These are phyloP conservation scores for Rhodotorula sp. DNA, from an alignment of 1,284 basidiomycete species.

Conservation along the genomic window DNA sequence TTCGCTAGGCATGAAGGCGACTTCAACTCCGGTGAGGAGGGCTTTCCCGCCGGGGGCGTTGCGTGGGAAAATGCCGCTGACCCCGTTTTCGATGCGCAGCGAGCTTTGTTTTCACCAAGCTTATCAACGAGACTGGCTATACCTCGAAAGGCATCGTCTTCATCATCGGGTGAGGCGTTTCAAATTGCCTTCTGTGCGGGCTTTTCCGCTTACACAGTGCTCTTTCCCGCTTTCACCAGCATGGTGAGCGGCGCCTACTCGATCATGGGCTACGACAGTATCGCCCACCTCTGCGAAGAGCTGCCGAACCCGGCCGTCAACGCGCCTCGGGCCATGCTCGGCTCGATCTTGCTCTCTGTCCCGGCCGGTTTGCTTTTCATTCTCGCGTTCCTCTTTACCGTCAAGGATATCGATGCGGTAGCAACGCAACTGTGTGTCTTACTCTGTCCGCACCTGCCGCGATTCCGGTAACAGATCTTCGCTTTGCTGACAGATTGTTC, in stretches of 20 bases:
- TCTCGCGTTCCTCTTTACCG: conserved; percentile 8
- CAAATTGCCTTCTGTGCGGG: neutral
- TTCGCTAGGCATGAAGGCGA: neutral
- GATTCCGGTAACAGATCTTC: neutral
- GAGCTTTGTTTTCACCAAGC: neutral
- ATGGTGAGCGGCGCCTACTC: neutral
- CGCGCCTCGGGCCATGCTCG: conserved; percentile 11
- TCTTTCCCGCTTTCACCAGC: neutral
- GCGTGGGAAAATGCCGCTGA: too few relatives aligned
- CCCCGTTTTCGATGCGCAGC: neutral
- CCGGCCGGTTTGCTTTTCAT: conserved; percentile 11
- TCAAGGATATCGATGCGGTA: conserved; percentile 1
- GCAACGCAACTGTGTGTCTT: neutral
- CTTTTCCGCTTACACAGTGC: neutral
- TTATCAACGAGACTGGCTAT: conserved; percentile 9
- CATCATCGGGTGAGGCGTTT: neutral
- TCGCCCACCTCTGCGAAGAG: conserved; percentile 12
- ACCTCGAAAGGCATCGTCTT: neutral
- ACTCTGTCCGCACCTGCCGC: neutral
- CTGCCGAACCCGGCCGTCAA: neutral
- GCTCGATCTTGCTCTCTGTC: neutral
- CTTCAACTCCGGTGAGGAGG: conserved; percentile 2
- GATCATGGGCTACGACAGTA: conserved; percentile 6
- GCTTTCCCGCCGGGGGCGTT: too few relatives aligned
- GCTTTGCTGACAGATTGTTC: neutral